These are phyloP conservation scores for Trichoderma sp. DNA, from an alignment of 2,329 filamentous ascomycete genomes.

Conservation along the genomic window DNA sequence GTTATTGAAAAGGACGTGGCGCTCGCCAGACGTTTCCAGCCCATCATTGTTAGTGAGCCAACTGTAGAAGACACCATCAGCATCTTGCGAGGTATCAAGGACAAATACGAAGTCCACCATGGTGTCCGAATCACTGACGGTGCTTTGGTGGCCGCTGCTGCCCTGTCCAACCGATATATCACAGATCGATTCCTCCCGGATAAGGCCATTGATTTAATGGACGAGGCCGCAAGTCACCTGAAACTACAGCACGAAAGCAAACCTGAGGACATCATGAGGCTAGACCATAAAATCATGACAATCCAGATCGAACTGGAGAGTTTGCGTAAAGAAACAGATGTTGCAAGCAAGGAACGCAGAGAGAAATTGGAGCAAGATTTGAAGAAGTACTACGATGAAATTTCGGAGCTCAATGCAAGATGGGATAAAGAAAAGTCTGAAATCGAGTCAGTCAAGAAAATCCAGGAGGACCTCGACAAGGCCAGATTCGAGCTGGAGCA, in stretches of 20 bases:
- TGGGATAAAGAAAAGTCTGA: slow-evolving; percentile 90
- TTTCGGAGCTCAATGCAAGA: slow-evolving; percentile 67
- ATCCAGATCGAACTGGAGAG: slow-evolving; percentile 97
- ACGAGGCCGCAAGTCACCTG: slow-evolving; percentile 88
- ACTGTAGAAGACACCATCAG: slow-evolving; percentile 90
- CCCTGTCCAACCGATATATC: slow-evolving; percentile 92
- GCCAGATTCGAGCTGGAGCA: slow-evolving; percentile 82
- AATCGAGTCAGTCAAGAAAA: slow-evolving; percentile 81
- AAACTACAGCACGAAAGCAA: slow-evolving; percentile 95
- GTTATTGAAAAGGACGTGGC: slow-evolving; percentile 95
- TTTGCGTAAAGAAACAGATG: slow-evolving; percentile 86
- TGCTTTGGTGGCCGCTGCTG: slow-evolving; percentile 85
- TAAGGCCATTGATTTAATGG: slow-evolving; percentile 95
- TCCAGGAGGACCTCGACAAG: slow-evolving; percentile 83
- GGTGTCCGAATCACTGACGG: slow-evolving; percentile 92
- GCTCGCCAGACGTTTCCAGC: slow-evolving; percentile 87
- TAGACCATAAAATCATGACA: slow-evolving; percentile 94
- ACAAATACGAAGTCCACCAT: slow-evolving; percentile 96
- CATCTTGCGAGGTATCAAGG: slow-evolving; percentile 93
- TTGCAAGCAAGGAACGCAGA: slow-evolving; percentile 81
- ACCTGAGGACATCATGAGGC: slow-evolving; percentile 85
- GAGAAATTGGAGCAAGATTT: slow-evolving; percentile 80
- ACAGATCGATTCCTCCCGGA: slow-evolving; percentile 94
- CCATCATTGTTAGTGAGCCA: slow-evolving; percentile 89
- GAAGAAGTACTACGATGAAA: slow-evolving; percentile 73